These are phyloP conservation scores for Ballota nigra DNA, from an alignment of 257 asterid species.

Conservation along the genomic window DNA sequence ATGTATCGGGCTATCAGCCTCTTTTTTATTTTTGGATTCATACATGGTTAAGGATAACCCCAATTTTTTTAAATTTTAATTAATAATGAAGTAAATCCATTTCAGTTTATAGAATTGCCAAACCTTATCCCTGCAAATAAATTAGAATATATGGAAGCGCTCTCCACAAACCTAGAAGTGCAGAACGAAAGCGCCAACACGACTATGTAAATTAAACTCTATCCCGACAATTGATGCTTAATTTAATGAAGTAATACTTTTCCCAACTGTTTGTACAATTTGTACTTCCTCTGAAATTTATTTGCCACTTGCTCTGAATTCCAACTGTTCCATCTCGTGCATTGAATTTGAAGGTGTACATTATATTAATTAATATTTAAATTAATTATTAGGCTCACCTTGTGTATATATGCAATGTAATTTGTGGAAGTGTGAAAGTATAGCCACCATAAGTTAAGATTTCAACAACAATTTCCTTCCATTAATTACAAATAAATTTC, in stretches of 20 bases:
- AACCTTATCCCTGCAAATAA: background rate
- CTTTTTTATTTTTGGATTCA: no score
- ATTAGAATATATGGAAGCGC: background rate
- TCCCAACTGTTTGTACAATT: conserved; percentile 7
- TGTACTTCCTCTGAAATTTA: conserved; percentile 6
- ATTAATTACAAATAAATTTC: no score
- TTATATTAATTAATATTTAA: background rate
- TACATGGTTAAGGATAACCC: background rate
- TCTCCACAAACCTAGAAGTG: background rate
- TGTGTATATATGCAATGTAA: background rate
- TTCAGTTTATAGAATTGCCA: background rate
- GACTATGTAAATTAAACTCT: background rate
- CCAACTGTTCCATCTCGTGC: conserved; percentile 12
- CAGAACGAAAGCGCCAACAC: conserved; percentile 9
- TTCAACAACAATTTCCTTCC: background rate
- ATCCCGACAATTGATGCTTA: conserved; percentile 5
- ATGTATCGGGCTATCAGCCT: no score
- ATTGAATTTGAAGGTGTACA: background rate
- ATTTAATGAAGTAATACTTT: background rate
- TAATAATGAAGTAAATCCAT: background rate
- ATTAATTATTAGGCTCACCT: background rate
- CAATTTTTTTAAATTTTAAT: background rate
- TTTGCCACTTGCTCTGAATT: conserved; percentile 18
- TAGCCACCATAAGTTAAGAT: no score
- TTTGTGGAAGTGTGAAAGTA: no score